phyloP scores from a whole-genome alignment of 768 basidiomycete genomes.

The Auriculariales sp. region DNA sequence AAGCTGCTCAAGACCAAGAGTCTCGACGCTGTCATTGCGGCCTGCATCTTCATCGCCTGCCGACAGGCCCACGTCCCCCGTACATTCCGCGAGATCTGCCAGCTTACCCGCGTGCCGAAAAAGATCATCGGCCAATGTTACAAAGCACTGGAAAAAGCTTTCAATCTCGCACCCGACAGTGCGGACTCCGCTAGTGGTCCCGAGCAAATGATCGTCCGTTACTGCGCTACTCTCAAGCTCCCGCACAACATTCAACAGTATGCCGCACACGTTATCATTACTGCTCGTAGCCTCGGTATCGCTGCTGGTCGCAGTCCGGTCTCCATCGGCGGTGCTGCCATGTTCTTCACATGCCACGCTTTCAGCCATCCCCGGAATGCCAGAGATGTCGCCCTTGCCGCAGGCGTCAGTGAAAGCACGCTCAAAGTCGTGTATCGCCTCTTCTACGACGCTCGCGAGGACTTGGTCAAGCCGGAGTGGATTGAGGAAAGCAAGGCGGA shows the following conservation, averaged over 20 bases:
- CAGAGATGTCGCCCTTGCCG: constrained; percentile 79
- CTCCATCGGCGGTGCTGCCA: constrained; percentile 95
- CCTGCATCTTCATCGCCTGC: constrained; percentile 96
- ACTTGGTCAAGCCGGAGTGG: constrained; percentile 76
- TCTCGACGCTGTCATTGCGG: constrained; percentile 85
- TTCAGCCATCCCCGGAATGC: constrained; percentile 61
- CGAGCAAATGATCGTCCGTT: constrained; percentile 80
- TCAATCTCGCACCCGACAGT: constrained; percentile 61
- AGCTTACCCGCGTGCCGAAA: constrained; percentile 86
- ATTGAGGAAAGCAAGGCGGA: constrained; percentile 41
- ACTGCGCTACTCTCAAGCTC: constrained; percentile 84
- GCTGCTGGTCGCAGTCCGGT: constrained; percentile 91
- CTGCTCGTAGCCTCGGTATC: constrained; percentile 69
- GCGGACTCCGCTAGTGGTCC: constrained; percentile 29
- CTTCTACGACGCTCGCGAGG: constrained; percentile 59
- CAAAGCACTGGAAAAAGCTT: constrained; percentile 75
- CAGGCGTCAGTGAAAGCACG: constrained; percentile 90
- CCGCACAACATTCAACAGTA: constrained; percentile 72
- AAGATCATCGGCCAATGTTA: constrained; percentile 91
- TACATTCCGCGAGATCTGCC: constrained; percentile 92
- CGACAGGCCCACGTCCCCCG: constrained; percentile 89
- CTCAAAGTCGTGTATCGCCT: constrained; percentile 80
- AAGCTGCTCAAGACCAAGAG: constrained; percentile 85
- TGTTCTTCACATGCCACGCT: constrained; percentile 82
- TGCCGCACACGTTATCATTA: constrained; percentile 67